Evolutionary conservation across 2,329 filamentous ascomycete genomes (phyloP).

Genomic region (Graphilbum ipis-grandicollis): DNA sequence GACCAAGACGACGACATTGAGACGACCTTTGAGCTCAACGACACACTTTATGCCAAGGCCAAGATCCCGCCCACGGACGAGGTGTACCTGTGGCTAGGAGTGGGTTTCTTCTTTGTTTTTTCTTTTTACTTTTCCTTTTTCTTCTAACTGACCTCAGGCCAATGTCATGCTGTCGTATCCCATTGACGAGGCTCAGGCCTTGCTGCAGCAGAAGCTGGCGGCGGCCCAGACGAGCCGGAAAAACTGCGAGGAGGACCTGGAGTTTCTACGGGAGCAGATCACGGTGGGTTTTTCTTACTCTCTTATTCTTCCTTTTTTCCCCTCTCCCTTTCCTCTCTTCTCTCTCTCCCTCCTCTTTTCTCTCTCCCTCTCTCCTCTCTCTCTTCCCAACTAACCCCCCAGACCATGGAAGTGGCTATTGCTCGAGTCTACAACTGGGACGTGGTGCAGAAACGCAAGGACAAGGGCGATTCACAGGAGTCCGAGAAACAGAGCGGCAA

Average conservation of each 20-base stretch:
- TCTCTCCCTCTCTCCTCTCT: not conserved
- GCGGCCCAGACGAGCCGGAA: slow-evolving; percentile 63
- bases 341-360: not conserved
- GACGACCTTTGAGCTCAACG: slow-evolving; percentile 90
- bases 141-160: slow-evolving; percentile 32
- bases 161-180: slow-evolving; percentile 98
- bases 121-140: not conserved
- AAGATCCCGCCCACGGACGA: slow-evolving; percentile 69
- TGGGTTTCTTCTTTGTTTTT: slow-evolving; percentile 21
- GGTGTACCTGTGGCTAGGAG: slow-evolving; percentile 93
- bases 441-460: slow-evolving; percentile 85
- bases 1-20: slow-evolving; percentile 34
- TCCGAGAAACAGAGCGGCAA: slow-evolving; percentile 23
- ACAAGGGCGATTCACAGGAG: slow-evolving; percentile 54
- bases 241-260: slow-evolving; percentile 93
- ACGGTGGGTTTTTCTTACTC: slow-evolving; percentile 44
- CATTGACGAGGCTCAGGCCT: slow-evolving; percentile 65
- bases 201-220: slow-evolving; percentile 60
- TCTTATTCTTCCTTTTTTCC: not conserved
- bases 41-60: slow-evolving; percentile 85
- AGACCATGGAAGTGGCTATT: slow-evolving; percentile 93
- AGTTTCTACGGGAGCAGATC: slow-evolving; percentile 91
- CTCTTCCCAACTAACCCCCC: slow-evolving; percentile 1
- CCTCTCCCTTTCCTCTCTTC: not conserved
- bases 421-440: slow-evolving; percentile 99